Evolutionary conservation across 1,139 yeast species (phyloP), one percentile per base, ranked within the genome.

Genomic region (Pichia sp.): DNA sequence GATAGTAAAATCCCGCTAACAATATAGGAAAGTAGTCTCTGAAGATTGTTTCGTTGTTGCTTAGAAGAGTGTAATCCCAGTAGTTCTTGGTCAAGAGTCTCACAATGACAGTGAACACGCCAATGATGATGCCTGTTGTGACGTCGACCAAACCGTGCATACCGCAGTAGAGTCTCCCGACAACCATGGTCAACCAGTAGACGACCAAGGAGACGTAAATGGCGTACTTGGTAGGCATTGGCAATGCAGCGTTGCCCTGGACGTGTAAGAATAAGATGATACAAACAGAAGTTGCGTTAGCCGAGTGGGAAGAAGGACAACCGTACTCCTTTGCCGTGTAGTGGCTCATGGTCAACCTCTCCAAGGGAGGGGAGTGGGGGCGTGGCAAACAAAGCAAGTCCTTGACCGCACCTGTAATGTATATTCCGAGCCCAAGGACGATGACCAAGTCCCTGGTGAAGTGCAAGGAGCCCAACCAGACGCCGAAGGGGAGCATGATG

Each of bases 111-210:
- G 83, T 71, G 0, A 67, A 44, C 0, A 71, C 51, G 0, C 99
- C 99, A 26, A 89, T 73, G 0, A 76, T 0, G 0, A 82, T 70
- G 2, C 99, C 99, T 10, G 80, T 69, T 1, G 73, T 50, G 4
- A 93, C 74, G 66, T 93, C 99, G 31, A 87, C 70, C 56, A 87
- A 80, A 2, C 99, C 99, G 69, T 93, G 99, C 99, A 93, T 93
- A 4, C 99, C 99, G 67, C 97, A 91, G 69, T 93, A 93, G 7
- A 93, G 66, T 52, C 99, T 74, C 28, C 99, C 99, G 57, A 81
- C 68, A 1, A 87, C 79, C 57, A 93, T 73, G 10, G 95, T 82
- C 25, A 74, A 56, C 63, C 83, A 85, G 65, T 91, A 90, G 16
- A 78, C 44, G 1, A 68, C 41, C 8, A 36, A 68, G 59, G 13